Base-by-base conservation (phyloP, 257 asterid genomes). In the Verbascum thapsus region DNA sequence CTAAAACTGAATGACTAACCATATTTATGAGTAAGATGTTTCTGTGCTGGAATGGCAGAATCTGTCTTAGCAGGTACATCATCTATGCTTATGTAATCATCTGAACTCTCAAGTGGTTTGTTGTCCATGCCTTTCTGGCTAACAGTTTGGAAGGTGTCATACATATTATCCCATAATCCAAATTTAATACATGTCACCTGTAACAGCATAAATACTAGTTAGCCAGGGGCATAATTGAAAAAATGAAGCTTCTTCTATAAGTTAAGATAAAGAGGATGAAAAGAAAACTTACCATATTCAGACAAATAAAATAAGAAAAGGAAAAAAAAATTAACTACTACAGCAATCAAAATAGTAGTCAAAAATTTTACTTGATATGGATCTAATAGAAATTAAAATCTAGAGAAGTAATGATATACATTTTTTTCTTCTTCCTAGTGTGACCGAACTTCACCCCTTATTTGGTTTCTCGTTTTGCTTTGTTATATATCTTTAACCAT, bases 151-250 rank as follows among this genome's bases (percentile, higher is more conserved):
- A 82, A 54, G 51, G 88, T 52, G 70, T 91, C 95, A 62, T 85
- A 81, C 81, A 83, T 77, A 71, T 77, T 85, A 72, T 86, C 97
- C 83, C 84, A 80, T 69, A 85, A 71, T 66, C 96, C 96, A 69
- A 55, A 59, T 73, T 81, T 87, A 18, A 91, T 88, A 64, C 80
- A 83, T 50, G 83, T 69, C 53, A 91, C 90, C 98, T 91, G 94
- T 63, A 66, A 71, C 45, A 74, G 43, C 67, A 26, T 72, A 67
- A 53, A 68, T 56, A 37, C 60, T 10, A 56, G 58, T 64, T 55
- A 70, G 76, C 18, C 20, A 55, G 62, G 37, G 26, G 60, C 19
- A 63, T 67, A 44, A 59, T 17, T 10, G 38, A 44, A 54, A 55
- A 53, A 56, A 39, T 20, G 23, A 70, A 70, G 34, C 58, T 34